phyloP scores from a whole-genome alignment of 2,329 filamentous ascomycete species.

The Ceratocystis albifundus region DNA sequence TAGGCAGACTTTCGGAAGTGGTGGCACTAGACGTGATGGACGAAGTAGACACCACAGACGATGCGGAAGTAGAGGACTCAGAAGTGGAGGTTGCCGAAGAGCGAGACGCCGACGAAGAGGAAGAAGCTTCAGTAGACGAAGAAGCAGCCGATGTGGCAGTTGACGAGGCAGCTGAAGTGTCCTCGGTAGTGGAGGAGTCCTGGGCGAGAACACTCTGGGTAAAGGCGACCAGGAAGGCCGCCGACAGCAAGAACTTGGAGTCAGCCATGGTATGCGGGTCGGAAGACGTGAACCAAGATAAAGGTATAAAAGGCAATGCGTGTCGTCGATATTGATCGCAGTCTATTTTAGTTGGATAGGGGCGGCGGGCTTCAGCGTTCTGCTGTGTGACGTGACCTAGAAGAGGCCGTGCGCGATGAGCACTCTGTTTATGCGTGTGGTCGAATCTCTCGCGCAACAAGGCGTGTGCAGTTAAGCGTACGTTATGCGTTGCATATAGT shows the following conservation, averaged over 20 bases:
- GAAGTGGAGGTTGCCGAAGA: background rate
- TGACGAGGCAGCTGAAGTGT: conserved; percentile 1
- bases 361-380: background rate
- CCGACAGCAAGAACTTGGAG: conserved; percentile 22
- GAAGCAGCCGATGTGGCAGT: background rate
- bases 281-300: background rate
- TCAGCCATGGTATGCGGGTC: conserved; percentile 12
- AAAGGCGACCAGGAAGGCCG: conserved; percentile 24
- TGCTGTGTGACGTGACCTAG: conserved; percentile 7
- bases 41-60: conserved; percentile 21
- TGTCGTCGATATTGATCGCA: background rate
- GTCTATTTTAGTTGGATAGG: background rate
- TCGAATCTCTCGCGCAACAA: background rate
- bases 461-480: background rate
- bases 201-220: conserved; percentile 23
- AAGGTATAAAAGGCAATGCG: background rate
- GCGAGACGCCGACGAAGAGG: conserved; percentile 3
- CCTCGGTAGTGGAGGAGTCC: background rate
- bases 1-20: conserved; percentile 31
- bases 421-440: background rate
- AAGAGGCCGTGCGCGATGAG: background rate
- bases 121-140: conserved; percentile 9
- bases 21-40: conserved; percentile 26
- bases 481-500: too few relatives aligned
- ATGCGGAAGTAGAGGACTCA: conserved; percentile 1